Evolutionary conservation across 192 early-diverging fungal species (phyloP), one percentile per base, ranked within the genome.

Genomic region (Kappamyces sp.): DNA sequence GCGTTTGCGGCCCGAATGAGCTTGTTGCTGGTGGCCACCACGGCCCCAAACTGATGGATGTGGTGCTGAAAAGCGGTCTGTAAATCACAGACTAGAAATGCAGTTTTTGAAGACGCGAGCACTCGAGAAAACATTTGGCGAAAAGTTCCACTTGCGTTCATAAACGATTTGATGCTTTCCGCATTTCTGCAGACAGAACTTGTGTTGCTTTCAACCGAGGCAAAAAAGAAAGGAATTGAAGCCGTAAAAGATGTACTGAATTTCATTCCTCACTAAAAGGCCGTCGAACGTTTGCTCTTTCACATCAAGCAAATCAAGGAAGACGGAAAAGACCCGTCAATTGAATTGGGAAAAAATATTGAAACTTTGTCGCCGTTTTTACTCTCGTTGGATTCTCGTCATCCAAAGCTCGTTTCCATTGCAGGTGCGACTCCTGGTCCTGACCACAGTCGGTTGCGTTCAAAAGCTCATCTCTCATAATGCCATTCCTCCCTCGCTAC

Each of bases 61-160:
- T 79, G 75, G 1, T 74, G 52, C 60, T 59, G 34, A 65, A 79
- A 82, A 8, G 66, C 60, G 48, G 91, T 88, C 74, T 98, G 96
- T 50, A 98, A 79, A 66, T 98, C 93, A 70, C 96, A 98, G 15
- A 96, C 68, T 61, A 98, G 87, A 63, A 98, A 89, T 33, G 88
- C 90, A 1, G 90, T 91, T 32, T 77, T 62, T n/a, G 51, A 13
- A 44, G 54, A 44, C 31, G 32, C 36, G 42, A 44, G 54, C 4
- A 53, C 37, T 31, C 51, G 5, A 6, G 51, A 40, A 32, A 53
- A 0, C 23, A 46, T 46, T 46, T n/a, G 44, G 23, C 23, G 23
- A 12, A 46, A 46, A 46, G 12, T n/a, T 46, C 44, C 12, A 12
- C 12, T 46, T 46, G 44, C 12, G 44, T 46, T 46, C 23, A n/a